Percentiles rank a stretch among this genome's conserved stretches.
Evolutionary conservation across 1,284 basidiomycete genomes (phyloP).

Genomic region (Sporisorium exsertum): DNA sequence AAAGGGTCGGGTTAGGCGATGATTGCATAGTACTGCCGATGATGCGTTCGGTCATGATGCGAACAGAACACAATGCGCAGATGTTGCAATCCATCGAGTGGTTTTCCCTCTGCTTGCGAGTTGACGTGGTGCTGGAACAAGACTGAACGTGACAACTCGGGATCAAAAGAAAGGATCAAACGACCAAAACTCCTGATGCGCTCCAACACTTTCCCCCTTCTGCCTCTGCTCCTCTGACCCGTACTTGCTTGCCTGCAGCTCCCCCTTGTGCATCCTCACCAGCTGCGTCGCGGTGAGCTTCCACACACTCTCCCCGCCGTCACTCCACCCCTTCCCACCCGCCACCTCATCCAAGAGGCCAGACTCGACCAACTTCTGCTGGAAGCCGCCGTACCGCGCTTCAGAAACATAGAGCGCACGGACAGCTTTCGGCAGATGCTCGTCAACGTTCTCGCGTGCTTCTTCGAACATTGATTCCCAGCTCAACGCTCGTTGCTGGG

Average conservation of each 20-base stretch:
- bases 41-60: too few species aligned
- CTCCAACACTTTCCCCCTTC: slow-evolving; percentile 7
- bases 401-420: slow-evolving; percentile 29
- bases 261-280: slow-evolving; percentile 21
- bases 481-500: background rate
- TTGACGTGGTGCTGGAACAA: too few species aligned
- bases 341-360: background rate
- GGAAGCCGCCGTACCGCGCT: background rate
- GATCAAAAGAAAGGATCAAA: slow-evolving; percentile 21
- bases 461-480: slow-evolving; percentile 21
- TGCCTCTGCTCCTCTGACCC: background rate
- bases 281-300: slow-evolving; percentile 19
- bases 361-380: background rate
- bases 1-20: too few species aligned
- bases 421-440: slow-evolving; percentile 42
- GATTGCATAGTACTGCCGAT: too few species aligned
- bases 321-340: too few species aligned
- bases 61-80: too few species aligned
- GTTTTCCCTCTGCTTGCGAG: too few species aligned
- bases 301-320: slow-evolving; percentile 11
- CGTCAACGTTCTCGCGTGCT: slow-evolving; percentile 21
- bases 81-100: too few species aligned
- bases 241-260: slow-evolving; percentile 11
- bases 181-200: slow-evolving; percentile 39
- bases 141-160: too few species aligned